phyloP scores from a whole-genome alignment of 345 rosid species.

The Eucalyptus polyanthemos region DNA sequence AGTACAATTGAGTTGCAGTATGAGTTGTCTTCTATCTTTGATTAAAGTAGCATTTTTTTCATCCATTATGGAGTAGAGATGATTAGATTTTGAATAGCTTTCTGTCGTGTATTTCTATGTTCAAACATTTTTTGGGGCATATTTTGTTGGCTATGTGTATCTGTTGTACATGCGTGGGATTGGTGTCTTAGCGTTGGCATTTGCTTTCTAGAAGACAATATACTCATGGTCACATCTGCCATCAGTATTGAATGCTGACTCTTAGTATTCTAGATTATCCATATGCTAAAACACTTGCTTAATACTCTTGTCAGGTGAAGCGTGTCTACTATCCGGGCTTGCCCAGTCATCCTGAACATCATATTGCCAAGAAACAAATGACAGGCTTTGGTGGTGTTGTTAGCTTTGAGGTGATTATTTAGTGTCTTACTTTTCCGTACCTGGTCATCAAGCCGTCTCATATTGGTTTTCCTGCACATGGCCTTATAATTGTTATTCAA shows the following conservation, averaged over 20 bases:
- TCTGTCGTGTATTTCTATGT: neutral
- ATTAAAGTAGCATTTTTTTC: neutral
- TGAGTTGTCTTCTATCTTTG: neutral
- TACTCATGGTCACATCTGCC: neutral
- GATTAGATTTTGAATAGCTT: neutral
- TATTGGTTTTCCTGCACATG: neutral
- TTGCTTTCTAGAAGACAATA: neutral
- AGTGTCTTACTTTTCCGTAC: neutral
- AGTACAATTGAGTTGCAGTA: neutral
- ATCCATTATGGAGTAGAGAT: neutral
- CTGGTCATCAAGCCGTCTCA: neutral
- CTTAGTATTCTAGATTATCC: neutral
- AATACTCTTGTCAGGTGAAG: constrained; percentile 47
- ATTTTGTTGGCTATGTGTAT: neutral
- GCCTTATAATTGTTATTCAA: neutral
- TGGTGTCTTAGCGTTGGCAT: neutral
- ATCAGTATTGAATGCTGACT: neutral
- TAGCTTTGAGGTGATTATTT: constrained; percentile 81
- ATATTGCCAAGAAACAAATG: constrained; percentile 89
- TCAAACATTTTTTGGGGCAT: neutral
- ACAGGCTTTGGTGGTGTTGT: constrained; percentile 98
- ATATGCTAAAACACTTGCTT: neutral
- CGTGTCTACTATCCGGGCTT: constrained; percentile 88
- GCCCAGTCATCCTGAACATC: constrained; percentile 89
- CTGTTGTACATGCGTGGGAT: neutral